Evolutionary conservation across 352 stramenopile genomes (phyloP).

Genomic region (Globisporangium cederbergense): DNA sequence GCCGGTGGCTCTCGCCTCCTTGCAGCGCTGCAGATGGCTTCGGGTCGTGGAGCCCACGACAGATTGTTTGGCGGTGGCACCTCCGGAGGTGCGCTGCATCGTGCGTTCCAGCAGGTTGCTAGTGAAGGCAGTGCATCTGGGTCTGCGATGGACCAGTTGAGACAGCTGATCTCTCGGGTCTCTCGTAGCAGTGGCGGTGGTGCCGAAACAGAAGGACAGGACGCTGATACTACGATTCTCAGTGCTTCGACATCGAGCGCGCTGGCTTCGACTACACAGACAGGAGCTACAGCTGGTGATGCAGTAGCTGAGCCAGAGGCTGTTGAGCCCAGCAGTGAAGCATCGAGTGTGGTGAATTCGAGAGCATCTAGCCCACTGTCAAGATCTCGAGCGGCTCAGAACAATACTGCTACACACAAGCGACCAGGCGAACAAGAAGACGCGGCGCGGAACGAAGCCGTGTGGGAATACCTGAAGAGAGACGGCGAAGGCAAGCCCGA

Average conservation of each 20-base stretch:
- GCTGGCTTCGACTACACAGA: slow-evolving; percentile 1
- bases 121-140: slow-evolving; percentile 17
- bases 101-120: slow-evolving; percentile 41
- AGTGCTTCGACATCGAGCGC: slow-evolving; percentile 3
- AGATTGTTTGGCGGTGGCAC: slow-evolving; percentile 16
- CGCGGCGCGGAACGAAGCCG: slow-evolving; percentile 5
- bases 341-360: slow-evolving; percentile 7
- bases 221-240: background rate
- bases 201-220: slow-evolving; percentile 4
- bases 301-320: background rate
- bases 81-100: slow-evolving; percentile 20
- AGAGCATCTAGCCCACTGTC: slow-evolving; percentile 16
- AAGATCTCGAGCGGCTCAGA: background rate
- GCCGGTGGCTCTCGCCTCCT: slow-evolving; percentile 47
- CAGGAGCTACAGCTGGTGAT: background rate
- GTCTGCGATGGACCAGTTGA: slow-evolving; percentile 51
- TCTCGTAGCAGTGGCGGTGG: slow-evolving; percentile 8
- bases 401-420: slow-evolving; percentile 3
- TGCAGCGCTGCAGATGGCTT: slow-evolving; percentile 49
- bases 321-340: background rate
- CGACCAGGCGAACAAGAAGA: slow-evolving; percentile 4
- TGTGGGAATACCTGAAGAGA: slow-evolving; percentile 24
- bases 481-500: slow-evolving; percentile 26
- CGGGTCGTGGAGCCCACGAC: slow-evolving; percentile 18
- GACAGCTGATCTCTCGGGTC: slow-evolving; percentile 44